Base-by-base conservation (phyloP, 148 eudicot genomes). In the Beta vulgaris region DNA sequence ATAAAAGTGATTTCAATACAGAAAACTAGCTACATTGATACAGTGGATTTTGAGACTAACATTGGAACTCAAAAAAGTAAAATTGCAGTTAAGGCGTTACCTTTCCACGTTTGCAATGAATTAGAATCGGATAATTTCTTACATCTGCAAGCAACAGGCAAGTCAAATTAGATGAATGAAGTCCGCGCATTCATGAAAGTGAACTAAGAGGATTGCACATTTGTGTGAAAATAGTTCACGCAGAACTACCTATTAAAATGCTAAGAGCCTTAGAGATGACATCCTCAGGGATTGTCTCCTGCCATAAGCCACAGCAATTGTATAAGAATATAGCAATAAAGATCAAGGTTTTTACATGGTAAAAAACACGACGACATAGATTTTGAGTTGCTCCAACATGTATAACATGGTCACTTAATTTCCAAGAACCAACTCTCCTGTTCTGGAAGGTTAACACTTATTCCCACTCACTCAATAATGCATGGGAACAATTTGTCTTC, bases 71-170 rank as follows among this genome's bases (percentile, higher is more conserved):
- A 25, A 23, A 36, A 9, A 74, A 66, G 35, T 35, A 36, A 36
- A 69, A 34, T 28, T 66, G 49, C 3, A 66, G 69, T 66, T 66
- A 40, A 40, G 69, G 7, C 19, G 40, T 40, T 83, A 92, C 97
- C 92, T 92, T 92, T 77, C 97, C 94, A 39, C 97, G 92, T 74
- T 85, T 92, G 88, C 97, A 92, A 51, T 92, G 97, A 62, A 92
- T 92, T 69, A 92, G 80, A 51, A 88, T 80, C 8, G 97, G 97
- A 67, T 90, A 92, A 72, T 87, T 92, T 79, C 90, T 83, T 34
- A 85, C 91, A 86, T 92, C 97, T 92, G 84, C 60, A 82, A 73
- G 67, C 36, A 78, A 59, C 46, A 58, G 79, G 51, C 60, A 79
- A 55, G 34, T 57, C 62, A 34, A 36, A 11, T 10, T 10, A 62